A percentile compares a stretch with the other conserved stretches of the same genome.
These are phyloP conservation scores for Aspergillus fumigatus DNA, from an alignment of 2,329 filamentous ascomycete species.

Conservation along the genomic window DNA sequence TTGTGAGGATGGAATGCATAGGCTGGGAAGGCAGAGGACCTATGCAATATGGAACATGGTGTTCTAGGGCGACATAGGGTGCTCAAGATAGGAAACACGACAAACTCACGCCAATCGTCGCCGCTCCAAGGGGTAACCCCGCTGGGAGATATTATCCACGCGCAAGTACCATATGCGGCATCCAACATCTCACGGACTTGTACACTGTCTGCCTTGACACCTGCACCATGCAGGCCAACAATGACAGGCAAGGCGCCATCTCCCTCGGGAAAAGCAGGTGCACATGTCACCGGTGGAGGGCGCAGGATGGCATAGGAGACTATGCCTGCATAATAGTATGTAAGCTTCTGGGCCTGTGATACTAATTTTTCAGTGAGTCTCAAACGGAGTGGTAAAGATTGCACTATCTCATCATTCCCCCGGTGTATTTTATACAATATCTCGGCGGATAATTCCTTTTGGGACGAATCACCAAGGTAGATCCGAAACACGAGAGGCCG, in stretches of 20 bases:
- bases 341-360: conserved; percentile 49
- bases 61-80: not conserved
- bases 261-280: conserved; percentile 7
- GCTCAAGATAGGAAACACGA: not conserved
- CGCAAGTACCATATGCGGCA: conserved; percentile 47
- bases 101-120: conserved; percentile 55
- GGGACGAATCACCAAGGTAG: not conserved
- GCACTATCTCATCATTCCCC: not conserved
- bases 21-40: not conserved
- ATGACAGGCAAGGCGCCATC: conserved; percentile 44
- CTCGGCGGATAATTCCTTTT: conserved; percentile 13
- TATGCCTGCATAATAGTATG: conserved; percentile 51
- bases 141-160: conserved; percentile 54
- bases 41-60: not conserved
- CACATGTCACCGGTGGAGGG: conserved; percentile 45
- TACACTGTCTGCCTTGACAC: conserved; percentile 49
- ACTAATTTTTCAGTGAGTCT: conserved; percentile 18
- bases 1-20: not conserved
- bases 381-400: conserved; percentile 14
- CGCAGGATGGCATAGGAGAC: conserved; percentile 55
- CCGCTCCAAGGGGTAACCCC: conserved; percentile 57
- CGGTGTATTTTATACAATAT: conserved; percentile 13
- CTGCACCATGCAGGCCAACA: conserved; percentile 53
- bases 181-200: conserved; percentile 47
- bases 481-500: conserved; percentile 31